Evolutionary conservation across 768 basidiomycete species (phyloP).

Genomic region (Stropharia rugosoannulata): DNA sequence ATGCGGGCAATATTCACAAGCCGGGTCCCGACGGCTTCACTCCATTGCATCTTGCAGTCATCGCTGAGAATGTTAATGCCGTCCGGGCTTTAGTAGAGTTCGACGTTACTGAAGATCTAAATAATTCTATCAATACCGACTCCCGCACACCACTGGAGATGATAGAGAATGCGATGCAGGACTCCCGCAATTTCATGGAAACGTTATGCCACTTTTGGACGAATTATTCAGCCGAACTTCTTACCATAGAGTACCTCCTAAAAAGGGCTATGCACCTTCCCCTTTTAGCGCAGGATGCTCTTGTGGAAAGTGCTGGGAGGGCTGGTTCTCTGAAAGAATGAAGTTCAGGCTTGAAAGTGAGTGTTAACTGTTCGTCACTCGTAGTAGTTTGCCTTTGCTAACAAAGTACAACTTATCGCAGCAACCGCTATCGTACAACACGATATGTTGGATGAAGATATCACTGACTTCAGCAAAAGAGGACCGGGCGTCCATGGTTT

Average conservation of each 20-base stretch:
- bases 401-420: background rate
- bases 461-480: too few species aligned
- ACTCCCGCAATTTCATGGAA: background rate
- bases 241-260: conserved; percentile 5
- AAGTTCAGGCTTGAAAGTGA: conserved; percentile 12
- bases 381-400: too few species aligned
- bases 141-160: conserved; percentile 10
- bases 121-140: background rate
- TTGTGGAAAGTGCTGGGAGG: conserved; percentile 18
- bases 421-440: background rate
- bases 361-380: background rate
- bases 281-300: background rate
- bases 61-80: conserved; percentile 1
- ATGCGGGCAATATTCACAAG: too few species aligned
- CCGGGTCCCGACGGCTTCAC: conserved; percentile 3
- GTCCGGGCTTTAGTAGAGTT: conserved; percentile 5
- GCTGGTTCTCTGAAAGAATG: conserved; percentile 20
- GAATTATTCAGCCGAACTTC: conserved; percentile 6
- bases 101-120: conserved; percentile 5
- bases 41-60: conserved; percentile 7
- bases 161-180: conserved; percentile 1
- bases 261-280: conserved; percentile 2
- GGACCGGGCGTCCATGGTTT: background rate
- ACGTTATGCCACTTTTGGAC: background rate
- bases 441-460: too few species aligned